phyloP scores from a whole-genome alignment of 257 asterid species.

The Rauvolfia tetraphylla region DNA sequence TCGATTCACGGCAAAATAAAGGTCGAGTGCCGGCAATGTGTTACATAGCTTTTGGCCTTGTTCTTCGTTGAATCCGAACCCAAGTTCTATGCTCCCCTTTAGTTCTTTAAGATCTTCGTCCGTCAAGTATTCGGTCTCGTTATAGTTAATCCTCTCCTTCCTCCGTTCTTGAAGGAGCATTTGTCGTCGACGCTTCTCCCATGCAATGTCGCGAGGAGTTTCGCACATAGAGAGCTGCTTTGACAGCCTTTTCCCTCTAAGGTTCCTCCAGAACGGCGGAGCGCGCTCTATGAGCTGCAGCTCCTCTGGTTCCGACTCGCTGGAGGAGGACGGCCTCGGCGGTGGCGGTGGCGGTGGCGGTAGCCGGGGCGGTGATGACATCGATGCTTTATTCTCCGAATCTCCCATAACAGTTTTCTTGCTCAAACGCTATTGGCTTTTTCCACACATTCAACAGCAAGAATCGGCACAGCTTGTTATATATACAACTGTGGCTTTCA shows the following conservation, averaged over 20 bases:
- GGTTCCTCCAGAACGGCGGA: constrained; percentile 70
- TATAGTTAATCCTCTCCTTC: constrained; percentile 30
- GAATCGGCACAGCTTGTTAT: neutral
- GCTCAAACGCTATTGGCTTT: neutral
- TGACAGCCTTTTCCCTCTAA: constrained; percentile 33
- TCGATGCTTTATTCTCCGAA: constrained; percentile 1
- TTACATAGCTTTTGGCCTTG: constrained; percentile 57
- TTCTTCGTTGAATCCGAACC: constrained; percentile 80
- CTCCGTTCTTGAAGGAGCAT: constrained; percentile 39
- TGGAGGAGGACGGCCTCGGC: constrained; percentile 24
- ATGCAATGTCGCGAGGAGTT: constrained; percentile 62
- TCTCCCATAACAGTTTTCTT: constrained; percentile 21
- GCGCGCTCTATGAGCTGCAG: constrained; percentile 58
- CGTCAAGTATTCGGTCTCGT: constrained; percentile 34
- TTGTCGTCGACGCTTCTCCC: constrained; percentile 77
- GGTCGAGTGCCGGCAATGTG: constrained; percentile 81
- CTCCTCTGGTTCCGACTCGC: constrained; percentile 56
- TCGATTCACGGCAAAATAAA: constrained; percentile 72
- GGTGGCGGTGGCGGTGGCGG: neutral
- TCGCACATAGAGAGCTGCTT: constrained; percentile 81
- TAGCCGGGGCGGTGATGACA: neutral
- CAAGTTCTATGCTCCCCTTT: constrained; percentile 78
- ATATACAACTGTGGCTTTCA: too few relatives aligned
- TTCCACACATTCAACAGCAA: neutral
- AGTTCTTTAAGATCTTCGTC: constrained; percentile 82